These are phyloP conservation scores for Keithomyces neogunnii DNA, from an alignment of 2,329 filamentous ascomycete genomes.

Conservation along the genomic window DNA sequence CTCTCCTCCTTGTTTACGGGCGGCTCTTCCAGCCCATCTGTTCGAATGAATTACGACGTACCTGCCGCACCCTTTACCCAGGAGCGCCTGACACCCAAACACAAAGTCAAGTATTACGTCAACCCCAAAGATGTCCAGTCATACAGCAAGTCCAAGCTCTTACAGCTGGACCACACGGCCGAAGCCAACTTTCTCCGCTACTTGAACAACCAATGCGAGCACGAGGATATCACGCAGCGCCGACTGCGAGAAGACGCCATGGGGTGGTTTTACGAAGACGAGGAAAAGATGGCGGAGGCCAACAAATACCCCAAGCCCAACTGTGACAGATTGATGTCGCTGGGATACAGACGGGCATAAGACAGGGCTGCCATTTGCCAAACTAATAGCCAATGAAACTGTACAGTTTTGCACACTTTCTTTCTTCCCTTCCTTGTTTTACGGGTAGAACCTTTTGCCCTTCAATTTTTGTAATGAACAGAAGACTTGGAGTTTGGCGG, in stretches of 20 bases:
- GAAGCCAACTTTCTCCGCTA: slow-evolving; percentile 64
- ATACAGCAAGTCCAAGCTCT: slow-evolving; percentile 60
- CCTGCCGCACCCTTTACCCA: slow-evolving; percentile 64
- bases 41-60: slow-evolving; percentile 69
- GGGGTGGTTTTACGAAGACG: slow-evolving; percentile 80
- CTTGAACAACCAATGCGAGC: slow-evolving; percentile 64
- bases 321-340: slow-evolving; percentile 41
- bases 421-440: neutral
- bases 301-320: slow-evolving; percentile 40
- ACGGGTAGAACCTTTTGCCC: neutral
- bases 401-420: neutral
- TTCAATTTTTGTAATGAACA: slow-evolving; percentile 1
- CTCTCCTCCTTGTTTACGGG: slow-evolving; percentile 71
- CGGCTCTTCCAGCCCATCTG: slow-evolving; percentile 26
- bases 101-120: slow-evolving; percentile 77
- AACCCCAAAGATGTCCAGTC: slow-evolving; percentile 69
- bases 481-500: slow-evolving; percentile 4
- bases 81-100: slow-evolving; percentile 59
- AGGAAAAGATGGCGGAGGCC: slow-evolving; percentile 69
- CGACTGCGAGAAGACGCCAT: slow-evolving; percentile 68
- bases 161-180: slow-evolving; percentile 66
- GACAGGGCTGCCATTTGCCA: neutral
- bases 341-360: slow-evolving; percentile 23
- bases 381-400: neutral
- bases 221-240: slow-evolving; percentile 57